phyloP scores from a whole-genome alignment of 768 basidiomycete genomes.

The Royoungia palumana region DNA sequence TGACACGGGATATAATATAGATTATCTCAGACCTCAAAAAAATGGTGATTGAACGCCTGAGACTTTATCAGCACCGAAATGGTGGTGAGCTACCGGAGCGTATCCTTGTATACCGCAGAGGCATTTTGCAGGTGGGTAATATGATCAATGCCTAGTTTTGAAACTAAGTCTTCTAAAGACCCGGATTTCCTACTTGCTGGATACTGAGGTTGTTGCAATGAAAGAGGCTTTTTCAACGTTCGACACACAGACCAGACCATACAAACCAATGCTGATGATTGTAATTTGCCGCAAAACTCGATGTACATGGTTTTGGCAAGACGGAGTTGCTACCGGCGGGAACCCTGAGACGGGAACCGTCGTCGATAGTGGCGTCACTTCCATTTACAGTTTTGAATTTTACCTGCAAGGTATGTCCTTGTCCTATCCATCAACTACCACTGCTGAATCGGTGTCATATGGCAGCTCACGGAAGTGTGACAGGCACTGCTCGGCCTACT shows the following conservation, averaged over 20 bases:
- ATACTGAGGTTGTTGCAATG: conserved; percentile 38
- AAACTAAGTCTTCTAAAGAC: too few species aligned
- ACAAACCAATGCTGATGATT: conserved; percentile 42
- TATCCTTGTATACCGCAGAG: conserved; percentile 54
- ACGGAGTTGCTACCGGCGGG: conserved; percentile 35
- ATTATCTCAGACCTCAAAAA: conserved; percentile 40
- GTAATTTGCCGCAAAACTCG: conserved; percentile 49
- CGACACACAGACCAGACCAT: conserved; percentile 25
- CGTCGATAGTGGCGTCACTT: conserved; percentile 42
- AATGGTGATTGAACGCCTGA: conserved; percentile 45
- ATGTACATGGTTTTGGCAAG: conserved; percentile 47
- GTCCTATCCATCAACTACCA: not conserved
- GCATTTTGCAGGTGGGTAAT: conserved; percentile 60
- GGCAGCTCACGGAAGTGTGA: not conserved
- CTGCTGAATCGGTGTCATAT: not conserved
- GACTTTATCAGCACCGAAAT: conserved; percentile 30
- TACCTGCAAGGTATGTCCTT: conserved; percentile 38
- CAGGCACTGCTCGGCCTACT: conserved; percentile 1
- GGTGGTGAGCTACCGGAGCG: conserved; percentile 36
- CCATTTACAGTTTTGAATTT: conserved; percentile 48
- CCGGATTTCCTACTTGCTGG: conserved; percentile 4
- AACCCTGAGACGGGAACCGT: conserved; percentile 47
- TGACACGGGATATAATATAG: conserved; percentile 2
- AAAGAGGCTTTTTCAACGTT: conserved; percentile 36
- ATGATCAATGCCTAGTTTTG: too few species aligned